A percentile compares a stretch with the other conserved stretches of the same genome.
Evolutionary conservation across 176 grass and related monocot species (phyloP).

Genomic region (Secale cereale): DNA sequence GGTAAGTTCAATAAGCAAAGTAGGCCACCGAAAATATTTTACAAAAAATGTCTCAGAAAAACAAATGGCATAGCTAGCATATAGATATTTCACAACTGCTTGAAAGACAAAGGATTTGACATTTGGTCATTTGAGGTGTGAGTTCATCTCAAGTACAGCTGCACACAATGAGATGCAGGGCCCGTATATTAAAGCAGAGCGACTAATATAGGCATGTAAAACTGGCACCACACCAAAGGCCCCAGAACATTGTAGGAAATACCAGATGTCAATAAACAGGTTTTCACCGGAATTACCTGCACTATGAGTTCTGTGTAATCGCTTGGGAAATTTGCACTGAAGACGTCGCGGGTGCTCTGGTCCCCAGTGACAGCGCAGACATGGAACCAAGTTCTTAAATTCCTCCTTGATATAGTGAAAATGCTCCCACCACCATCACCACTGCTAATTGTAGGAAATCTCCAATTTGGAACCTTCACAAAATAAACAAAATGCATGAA

Average conservation of each 20-base stretch:
- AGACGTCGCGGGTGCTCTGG: conserved; percentile 30
- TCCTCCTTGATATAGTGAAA: conserved; percentile 8
- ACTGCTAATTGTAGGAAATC: conserved; percentile 14
- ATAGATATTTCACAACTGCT: not conserved
- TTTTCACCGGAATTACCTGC: conserved; percentile 48
- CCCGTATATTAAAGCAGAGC: conserved; percentile 16
- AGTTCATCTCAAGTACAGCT: not conserved
- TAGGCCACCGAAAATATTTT: not conserved
- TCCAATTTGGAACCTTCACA: conserved; percentile 24
- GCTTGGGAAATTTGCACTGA: conserved; percentile 56
- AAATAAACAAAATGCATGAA: not conserved
- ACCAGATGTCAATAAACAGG: not conserved
- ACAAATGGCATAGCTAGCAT: not conserved
- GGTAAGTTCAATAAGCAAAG: not conserved
- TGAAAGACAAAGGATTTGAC: not conserved
- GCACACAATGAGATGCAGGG: not conserved
- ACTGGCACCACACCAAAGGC: not conserved
- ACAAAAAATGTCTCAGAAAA: not conserved
- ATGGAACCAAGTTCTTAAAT: conserved; percentile 16
- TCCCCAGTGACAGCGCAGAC: conserved; percentile 51
- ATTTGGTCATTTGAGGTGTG: not conserved
- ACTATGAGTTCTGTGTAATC: conserved; percentile 68
- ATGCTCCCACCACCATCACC: not conserved
- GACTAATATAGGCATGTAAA: conserved; percentile 2
- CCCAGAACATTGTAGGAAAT: not conserved